Conservation (phyloP, 768 basidiomycete species). For the Neoboletus magnificus region DNA sequence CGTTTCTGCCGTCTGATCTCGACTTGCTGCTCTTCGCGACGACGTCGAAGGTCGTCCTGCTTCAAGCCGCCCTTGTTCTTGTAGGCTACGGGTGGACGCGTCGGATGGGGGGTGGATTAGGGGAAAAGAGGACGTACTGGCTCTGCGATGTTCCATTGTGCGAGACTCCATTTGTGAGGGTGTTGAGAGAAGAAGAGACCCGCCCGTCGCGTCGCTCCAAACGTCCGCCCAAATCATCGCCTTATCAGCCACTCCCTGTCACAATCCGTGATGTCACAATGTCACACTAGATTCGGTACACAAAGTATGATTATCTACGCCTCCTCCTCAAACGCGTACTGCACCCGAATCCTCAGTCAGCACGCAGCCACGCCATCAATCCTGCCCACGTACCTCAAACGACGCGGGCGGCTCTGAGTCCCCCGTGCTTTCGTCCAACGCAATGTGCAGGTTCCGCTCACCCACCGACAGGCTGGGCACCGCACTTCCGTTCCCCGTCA, state of each 20-base stretch:
- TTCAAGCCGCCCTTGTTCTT: constrained; percentile 90
- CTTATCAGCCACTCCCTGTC: constrained; percentile 28
- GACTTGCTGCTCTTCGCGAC: constrained; percentile 97
- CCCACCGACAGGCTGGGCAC: constrained; percentile 26
- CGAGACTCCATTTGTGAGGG: constrained; percentile 50
- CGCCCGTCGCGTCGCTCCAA: constrained; percentile 16
- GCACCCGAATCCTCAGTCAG: constrained; percentile 18
- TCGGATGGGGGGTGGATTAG: constrained; percentile 27
- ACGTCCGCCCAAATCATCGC: constrained; percentile 1
- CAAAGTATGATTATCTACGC: neutral
- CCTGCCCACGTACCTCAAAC: constrained; percentile 67
- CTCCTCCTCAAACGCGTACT: constrained; percentile 79
- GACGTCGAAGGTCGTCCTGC: constrained; percentile 90
- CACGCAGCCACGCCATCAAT: neutral
- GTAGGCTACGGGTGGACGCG: constrained; percentile 60
- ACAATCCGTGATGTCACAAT: constrained; percentile 18
- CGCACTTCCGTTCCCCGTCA: constrained; percentile 27
- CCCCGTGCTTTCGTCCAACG: constrained; percentile 65
- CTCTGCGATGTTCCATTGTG: constrained; percentile 72
- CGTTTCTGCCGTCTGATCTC: constrained; percentile 98
- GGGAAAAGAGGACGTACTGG: constrained; percentile 44
- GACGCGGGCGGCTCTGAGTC: constrained; percentile 75
- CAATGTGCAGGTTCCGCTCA: constrained; percentile 48
- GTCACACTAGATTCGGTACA: constrained; percentile 5
- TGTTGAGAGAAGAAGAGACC: constrained; percentile 2